These are phyloP conservation scores for Talaromyces rugulosus DNA, from an alignment of 2,329 filamentous ascomycete genomes.

Conservation along the genomic window DNA sequence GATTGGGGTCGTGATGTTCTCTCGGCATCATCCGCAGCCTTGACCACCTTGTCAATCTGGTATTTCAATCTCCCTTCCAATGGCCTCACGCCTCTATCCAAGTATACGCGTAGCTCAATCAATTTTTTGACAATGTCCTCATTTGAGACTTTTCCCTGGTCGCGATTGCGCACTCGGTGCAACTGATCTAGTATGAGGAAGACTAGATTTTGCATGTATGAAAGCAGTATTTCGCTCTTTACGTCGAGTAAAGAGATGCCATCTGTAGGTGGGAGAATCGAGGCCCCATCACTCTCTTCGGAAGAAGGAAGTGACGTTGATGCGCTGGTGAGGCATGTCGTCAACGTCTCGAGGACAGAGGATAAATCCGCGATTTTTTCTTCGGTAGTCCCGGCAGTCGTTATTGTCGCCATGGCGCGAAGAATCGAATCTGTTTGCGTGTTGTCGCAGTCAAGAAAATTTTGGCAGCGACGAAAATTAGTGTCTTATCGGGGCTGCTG, in stretches of 20 bases:
- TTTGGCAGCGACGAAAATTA: background rate
- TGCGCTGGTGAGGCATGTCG: conserved; percentile 30
- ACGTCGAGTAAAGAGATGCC: conserved; percentile 92
- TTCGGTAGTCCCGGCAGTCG: background rate
- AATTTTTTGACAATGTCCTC: conserved; percentile 77
- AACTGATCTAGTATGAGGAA: conserved; percentile 82
- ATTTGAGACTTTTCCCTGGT: conserved; percentile 27
- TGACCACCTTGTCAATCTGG: conserved; percentile 91
- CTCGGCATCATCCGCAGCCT: conserved; percentile 63
- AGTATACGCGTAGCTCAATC: conserved; percentile 83
- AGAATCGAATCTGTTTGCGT: background rate
- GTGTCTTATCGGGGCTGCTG: background rate
- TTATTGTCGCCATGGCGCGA: background rate
- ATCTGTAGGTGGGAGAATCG: conserved; percentile 70
- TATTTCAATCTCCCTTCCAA: conserved; percentile 88
- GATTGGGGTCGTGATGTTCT: conserved; percentile 20
- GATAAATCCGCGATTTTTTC: conserved; percentile 16
- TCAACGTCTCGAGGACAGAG: conserved; percentile 30
- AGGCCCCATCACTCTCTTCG: conserved; percentile 47
- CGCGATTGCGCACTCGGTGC: conserved; percentile 45
- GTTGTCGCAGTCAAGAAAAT: background rate
- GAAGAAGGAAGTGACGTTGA: conserved; percentile 29
- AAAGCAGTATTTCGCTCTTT: conserved; percentile 95
- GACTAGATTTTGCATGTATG: conserved; percentile 90
- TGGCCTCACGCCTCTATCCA: conserved; percentile 88